These are phyloP conservation scores for Cucumis melo DNA, from an alignment of 306 rosid species.

Conservation along the genomic window DNA sequence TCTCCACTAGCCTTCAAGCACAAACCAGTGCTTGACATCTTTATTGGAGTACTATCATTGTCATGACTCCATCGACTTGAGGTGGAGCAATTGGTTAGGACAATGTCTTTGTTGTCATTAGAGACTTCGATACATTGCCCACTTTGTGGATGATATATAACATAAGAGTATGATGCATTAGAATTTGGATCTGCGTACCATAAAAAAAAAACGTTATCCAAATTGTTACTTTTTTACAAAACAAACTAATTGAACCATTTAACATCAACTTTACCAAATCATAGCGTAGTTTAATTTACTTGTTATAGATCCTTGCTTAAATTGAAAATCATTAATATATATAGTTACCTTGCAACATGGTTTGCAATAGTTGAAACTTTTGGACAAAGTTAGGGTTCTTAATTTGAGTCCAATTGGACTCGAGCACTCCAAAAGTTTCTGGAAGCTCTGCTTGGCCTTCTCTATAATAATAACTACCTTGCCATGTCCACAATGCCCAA, in stretches of 20 bases:
- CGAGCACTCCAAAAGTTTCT: conserved; percentile 22
- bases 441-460: background rate
- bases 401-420: conserved; percentile 13
- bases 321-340: background rate
- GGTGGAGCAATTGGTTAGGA: background rate
- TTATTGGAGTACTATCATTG: background rate
- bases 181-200: background rate
- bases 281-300: no score
- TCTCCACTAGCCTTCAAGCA: background rate
- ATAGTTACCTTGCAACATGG: conserved; percentile 18
- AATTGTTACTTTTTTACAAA: no score
- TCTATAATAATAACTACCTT: conserved; percentile 27
- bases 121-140: background rate
- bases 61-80: background rate
- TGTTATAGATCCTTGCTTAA: background rate
- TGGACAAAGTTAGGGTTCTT: conserved; percentile 16
- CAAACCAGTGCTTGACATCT: background rate
- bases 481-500: conserved; percentile 4
- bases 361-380: conserved; percentile 26
- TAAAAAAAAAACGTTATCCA: no score
- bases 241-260: no score
- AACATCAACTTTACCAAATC: no score
- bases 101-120: background rate
- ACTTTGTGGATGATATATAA: background rate
- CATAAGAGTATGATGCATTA: background rate